Evolutionary conservation across 495 filamentous ascomycete species (phyloP), one percentile per base, ranked within the genome.

Genomic region (Aspergillus egyptiacus): DNA sequence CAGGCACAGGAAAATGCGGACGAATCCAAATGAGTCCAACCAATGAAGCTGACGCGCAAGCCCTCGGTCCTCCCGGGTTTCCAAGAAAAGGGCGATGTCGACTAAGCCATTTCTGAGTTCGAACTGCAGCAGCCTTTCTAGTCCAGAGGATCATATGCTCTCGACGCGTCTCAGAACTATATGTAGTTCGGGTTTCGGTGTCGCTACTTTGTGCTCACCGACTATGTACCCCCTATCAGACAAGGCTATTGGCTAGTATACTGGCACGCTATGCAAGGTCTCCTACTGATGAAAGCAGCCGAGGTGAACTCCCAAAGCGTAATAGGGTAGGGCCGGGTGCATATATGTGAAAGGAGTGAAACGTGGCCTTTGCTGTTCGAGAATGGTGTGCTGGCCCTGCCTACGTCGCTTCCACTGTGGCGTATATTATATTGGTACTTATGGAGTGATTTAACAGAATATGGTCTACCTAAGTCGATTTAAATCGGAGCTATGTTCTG

Each of bases 1-100:
- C 76, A 69, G 43, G 48, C 72, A 2, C 60, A 70, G 11, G 78
- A 80, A 44, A 58, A 67, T 25, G 59, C 68, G 13, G 77, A 82
- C n/a, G 75, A 78, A 50, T 61, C 67, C 36, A 82, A 82, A 77
- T 82, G 77, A 82, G 52, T 6, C 32, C 35, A 47, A 33, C 24
- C 31, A 42, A n/a, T 48, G 7, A 13, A n/a, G 15, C 11, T 24
- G 40, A 38, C 33, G 52, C 30, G 24, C 36, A 35, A 55, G 15
- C 40, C 47, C 17, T 27, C 39, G n/a, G n/a, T n/a, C n/a, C n/a
- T n/a, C n/a, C n/a, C n/a, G n/a, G n/a, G n/a, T n/a, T n/a, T n/a
- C n/a, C n/a, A n/a, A 30, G 34, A 50, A 22, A 15, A 32, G 15
- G 34, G 46, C 30, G 23, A 27, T 37, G 24, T 22, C 36, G 41